Base-by-base conservation (phyloP, 1,139 yeast genomes). In the Hanseniaspora sp. region DNA sequence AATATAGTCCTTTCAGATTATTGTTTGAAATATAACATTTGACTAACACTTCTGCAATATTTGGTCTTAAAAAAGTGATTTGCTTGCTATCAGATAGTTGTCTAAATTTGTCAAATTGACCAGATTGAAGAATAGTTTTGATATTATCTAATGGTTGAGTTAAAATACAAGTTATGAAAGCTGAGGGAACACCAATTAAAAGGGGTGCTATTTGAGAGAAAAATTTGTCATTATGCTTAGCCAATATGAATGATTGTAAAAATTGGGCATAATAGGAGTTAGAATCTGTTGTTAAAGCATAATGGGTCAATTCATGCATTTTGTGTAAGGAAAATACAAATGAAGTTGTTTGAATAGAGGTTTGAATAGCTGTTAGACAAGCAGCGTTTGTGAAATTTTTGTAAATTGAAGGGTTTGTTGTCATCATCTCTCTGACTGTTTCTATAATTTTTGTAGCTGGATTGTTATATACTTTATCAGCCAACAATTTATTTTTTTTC, bases 61-160 rank as follows among this genome's bases (percentile, higher is more conserved):
- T 46, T 13, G 29, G 13, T 17, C 13, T 33, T 8, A 18, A 28
- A 12, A 49, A 15, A 11, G 45, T 45, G 18, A 41, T 5, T 11
- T 43, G 41, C 3, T 46, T 44, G 11, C 37, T 43, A 6, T 48
- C 51, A 29, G 56, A n/a, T 9, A 54, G n/a, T 17, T 29, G 28
- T 40, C 48, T 48, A 29, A 48, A 44, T 18, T 40, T 44, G 18
- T 38, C 37, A 33, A 44, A 54, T 30, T 48, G 28, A 2, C 49
- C 39, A 67, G 87, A 79, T 68, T 90, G 96, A 79, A 88, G 79
- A 64, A 95, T 78, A 1, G 96, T 80, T 69, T 92, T 92, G 52
- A 90, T 71, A 5, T 88, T 88, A 70, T 92, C 98, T 30, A 92
- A 71, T 0, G 98, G 98, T 69, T 90, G 97, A 0, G 97, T 90